Percentiles rank a stretch among this genome's conserved stretches.
These are phyloP conservation scores for Pilasporangium apinafurcum DNA, from an alignment of 352 stramenopile genomes.

Conservation along the genomic window DNA sequence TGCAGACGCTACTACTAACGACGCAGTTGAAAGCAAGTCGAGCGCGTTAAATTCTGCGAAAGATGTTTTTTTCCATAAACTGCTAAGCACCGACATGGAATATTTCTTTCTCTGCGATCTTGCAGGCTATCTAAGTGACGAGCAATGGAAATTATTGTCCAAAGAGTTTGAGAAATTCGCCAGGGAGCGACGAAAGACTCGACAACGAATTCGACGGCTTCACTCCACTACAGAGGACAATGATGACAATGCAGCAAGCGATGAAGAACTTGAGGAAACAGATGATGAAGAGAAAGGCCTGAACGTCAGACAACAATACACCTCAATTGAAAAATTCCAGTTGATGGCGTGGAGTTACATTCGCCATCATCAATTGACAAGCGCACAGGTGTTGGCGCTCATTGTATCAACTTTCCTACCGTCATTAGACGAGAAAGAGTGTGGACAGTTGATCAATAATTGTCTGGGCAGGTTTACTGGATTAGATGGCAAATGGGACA, in stretches of 20 bases:
- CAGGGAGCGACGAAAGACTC: constrained; percentile 20
- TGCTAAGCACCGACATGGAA: constrained; percentile 54
- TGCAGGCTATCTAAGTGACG: constrained; percentile 42
- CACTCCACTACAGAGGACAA: constrained; percentile 3
- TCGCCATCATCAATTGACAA: constrained; percentile 38
- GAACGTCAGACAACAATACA: not conserved
- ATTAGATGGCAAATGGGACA: constrained; percentile 32
- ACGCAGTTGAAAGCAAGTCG: constrained; percentile 4
- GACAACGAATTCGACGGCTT: constrained; percentile 1
- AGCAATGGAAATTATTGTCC: constrained; percentile 57
- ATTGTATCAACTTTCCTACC: constrained; percentile 35
- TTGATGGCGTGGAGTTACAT: constrained; percentile 58
- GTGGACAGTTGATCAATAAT: constrained; percentile 22
- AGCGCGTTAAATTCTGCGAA: constrained; percentile 17
- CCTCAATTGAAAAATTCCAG: constrained; percentile 46
- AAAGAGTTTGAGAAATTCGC: constrained; percentile 60
- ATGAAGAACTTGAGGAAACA: constrained; percentile 7
- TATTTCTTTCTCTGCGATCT: constrained; percentile 71
- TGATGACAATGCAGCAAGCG: constrained; percentile 12
- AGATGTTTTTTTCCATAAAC: constrained; percentile 47
- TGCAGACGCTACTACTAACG: constrained; percentile 8
- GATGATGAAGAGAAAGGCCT: constrained; percentile 1
- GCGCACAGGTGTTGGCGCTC: constrained; percentile 34
- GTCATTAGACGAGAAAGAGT: constrained; percentile 39
- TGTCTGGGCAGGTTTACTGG: constrained; percentile 29